Base-by-base conservation (phyloP, 2,329 filamentous ascomycete species). In the Fusarium equiseti region DNA sequence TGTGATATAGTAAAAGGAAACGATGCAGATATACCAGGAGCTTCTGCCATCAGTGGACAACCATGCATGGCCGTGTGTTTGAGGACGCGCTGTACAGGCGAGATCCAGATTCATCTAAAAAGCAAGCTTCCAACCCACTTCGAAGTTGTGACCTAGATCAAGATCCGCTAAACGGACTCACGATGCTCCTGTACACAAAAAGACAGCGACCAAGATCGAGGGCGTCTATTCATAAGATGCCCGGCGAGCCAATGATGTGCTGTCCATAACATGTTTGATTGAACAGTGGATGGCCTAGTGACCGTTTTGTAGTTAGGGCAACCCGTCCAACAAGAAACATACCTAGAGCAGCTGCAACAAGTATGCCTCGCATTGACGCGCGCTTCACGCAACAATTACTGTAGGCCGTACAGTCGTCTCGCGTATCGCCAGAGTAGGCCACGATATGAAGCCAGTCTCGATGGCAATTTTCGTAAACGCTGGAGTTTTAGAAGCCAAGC, bases 311-410 rank as follows among this genome's bases (percentile, higher is more conserved):
- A 45, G 42, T 48, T 29, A 35, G 57, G 48, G 12, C n/a, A 44
- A 52, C 44, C 29, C 40, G 38, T 52, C 16, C 44, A 53, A 52
- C 49, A 52, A 42, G 18, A 53, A 40, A 53, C 32, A 53, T n/a
- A 53, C 32, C 42, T n/a, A 52, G n/a, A 53, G 53, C 31, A 46
- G 49, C 44, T 66, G 64, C 56, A 52, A 59, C 32, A 56, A 43
- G 40, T 22, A 71, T 72, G 64, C 55, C 68, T 71, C 49, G 68
- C 68, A 72, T 71, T 71, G 60, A 71, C 68, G 68, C 68, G 68
- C 68, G 68, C 68, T 69, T 66, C 64, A 66, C 54, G 43, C 45
- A 55, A 27, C 38, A 49, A 26, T 55, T 60, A 40, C 22, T 26
- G 22, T 26, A 46, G 49, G 20, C 52, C 55, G 29, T 22, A 35